Percentiles rank a stretch among this genome's conserved stretches.
phyloP scores from a whole-genome alignment of 176 grass and related monocot genomes.

The Ensete glaucum region DNA sequence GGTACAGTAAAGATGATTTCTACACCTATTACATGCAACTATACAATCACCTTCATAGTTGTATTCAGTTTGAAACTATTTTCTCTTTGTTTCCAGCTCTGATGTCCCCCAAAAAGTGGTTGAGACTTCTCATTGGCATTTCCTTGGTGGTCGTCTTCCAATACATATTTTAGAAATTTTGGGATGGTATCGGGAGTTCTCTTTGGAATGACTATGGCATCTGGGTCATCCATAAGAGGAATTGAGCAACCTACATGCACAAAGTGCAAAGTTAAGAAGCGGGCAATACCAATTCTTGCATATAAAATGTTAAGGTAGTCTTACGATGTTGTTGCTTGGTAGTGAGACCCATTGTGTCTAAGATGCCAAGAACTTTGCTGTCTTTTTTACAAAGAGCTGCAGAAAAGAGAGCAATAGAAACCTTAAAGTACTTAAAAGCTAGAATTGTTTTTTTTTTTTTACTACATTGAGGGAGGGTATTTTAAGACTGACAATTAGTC shows the following conservation, averaged over 20 bases:
- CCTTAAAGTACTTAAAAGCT: background rate
- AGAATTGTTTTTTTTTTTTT: background rate
- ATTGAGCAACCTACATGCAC: slow-evolving; percentile 54
- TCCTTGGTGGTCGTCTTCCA: slow-evolving; percentile 43
- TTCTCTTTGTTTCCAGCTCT: slow-evolving; percentile 76
- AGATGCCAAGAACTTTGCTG: slow-evolving; percentile 35
- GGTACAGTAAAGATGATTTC: background rate
- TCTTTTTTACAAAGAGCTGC: slow-evolving; percentile 73
- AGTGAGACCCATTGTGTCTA: slow-evolving; percentile 27
- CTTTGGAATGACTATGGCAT: slow-evolving; percentile 59
- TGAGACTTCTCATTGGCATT: slow-evolving; percentile 31
- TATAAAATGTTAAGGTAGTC: slow-evolving; percentile 7
- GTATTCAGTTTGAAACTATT: slow-evolving; percentile 69
- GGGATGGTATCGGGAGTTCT: slow-evolving; percentile 52
- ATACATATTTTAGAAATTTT: slow-evolving; percentile 51
- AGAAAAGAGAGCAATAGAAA: background rate
- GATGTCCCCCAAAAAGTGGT: slow-evolving; percentile 71
- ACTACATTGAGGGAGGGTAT: no score
- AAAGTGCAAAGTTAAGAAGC: background rate
- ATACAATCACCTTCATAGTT: slow-evolving; percentile 64
- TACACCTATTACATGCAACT: background rate
- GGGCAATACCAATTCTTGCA: background rate
- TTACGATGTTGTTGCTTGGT: slow-evolving; percentile 75
- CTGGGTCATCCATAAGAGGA: slow-evolving; percentile 56
- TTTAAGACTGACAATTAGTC: no score